Base-by-base conservation (phyloP, 495 filamentous ascomycete genomes). In the Cryomyces antarcticus region DNA sequence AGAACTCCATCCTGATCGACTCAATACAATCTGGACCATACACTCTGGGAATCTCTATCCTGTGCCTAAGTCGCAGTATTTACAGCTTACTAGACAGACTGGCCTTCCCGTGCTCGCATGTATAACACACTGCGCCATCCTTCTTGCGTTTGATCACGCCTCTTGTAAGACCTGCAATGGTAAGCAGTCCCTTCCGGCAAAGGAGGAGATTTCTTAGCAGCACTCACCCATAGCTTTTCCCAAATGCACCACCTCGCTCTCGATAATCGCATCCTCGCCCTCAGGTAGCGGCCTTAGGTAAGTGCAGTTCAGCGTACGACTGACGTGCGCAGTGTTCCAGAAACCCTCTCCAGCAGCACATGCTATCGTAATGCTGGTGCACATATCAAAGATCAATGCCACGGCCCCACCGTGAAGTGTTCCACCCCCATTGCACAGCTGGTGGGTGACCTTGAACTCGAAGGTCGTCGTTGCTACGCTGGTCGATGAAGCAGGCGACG, bases 41-140 rank as follows among this genome's bases (percentile, higher is more conserved):
- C 17, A 24, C 17, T 24, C n/a, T n/a, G n/a, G n/a, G n/a, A n/a
- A n/a, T n/a, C n/a, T n/a, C 2, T 24, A 24, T 24, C 2, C 17
- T 24, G 17, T 24, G 17, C 17, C 17, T 2, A 24, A 24, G 17
- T 24, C 17, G 17, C 17, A 24, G 17, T 24, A 24, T 24, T 2
- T 24, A 24, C 2, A 24, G 17, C 17, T 24, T 24, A 24, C 17
- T 24, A 24, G 17, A 24, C 17, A 24, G 17, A 24, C 17, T 24
- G 17, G 17, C 57, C 46, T 62, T 62, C 37, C 52, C 46, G 53
- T 62, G 60, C 47, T 61, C 60, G 46, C 60, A 61, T 3, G 52
- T 52, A 50, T 51, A 56, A 45, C 49, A 49, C 37, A 58, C 42
- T 33, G 48, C 53, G 30, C 60, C 59, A 36, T 50, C 51, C 11